Percentiles rank a stretch among this genome's conserved stretches.
Conservation (phyloP, 495 filamentous ascomycete species). For the Xylaria intraflava region DNA sequence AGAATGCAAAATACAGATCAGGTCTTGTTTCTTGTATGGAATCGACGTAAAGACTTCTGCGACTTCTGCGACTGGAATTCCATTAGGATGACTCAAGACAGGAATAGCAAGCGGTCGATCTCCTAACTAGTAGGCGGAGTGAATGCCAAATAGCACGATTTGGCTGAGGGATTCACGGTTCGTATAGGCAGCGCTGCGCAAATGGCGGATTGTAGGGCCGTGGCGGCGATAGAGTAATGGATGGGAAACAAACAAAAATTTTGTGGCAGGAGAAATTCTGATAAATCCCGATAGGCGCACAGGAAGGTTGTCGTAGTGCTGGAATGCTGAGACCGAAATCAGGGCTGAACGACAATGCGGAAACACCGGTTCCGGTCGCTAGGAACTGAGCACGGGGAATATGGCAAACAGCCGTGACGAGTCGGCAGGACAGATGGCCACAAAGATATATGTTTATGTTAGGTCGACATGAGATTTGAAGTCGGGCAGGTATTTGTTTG, state of each 20-base stretch:
- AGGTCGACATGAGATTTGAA: neutral
- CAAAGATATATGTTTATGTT: neutral
- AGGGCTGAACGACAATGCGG: neutral
- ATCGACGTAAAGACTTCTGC: constrained; percentile 14
- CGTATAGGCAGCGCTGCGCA: neutral
- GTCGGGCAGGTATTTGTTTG: neutral
- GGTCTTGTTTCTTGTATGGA: constrained; percentile 24
- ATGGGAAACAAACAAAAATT: neutral
- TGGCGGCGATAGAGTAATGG: constrained; percentile 3
- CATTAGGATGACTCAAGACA: constrained; percentile 22
- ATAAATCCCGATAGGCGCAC: constrained; percentile 1
- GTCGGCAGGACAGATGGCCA: neutral
- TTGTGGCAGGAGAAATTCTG: neutral
- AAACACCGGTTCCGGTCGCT: neutral
- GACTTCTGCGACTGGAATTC: constrained; percentile 25
- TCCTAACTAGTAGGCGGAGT: neutral
- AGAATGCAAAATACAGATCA: constrained; percentile 13
- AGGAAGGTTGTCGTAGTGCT: constrained; percentile 3
- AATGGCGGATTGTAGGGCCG: neutral
- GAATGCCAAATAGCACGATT: neutral
- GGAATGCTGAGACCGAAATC: neutral
- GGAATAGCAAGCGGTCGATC: neutral
- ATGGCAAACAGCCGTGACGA: neutral
- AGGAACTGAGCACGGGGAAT: neutral
- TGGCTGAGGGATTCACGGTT: neutral